phyloP scores from a whole-genome alignment of 1,139 yeast species.

The Yamadazyma conglobata region DNA sequence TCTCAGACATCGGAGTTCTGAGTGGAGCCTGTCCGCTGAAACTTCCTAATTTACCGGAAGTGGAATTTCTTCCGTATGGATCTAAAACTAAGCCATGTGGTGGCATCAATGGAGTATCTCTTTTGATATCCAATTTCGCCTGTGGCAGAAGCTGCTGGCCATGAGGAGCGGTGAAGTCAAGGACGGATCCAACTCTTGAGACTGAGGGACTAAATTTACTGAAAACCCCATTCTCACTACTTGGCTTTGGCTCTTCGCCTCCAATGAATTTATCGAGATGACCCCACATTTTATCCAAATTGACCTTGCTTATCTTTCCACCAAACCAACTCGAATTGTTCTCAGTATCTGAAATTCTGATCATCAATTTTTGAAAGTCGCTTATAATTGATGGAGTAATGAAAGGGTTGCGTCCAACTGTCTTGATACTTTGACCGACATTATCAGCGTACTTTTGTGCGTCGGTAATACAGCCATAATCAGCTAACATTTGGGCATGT shows the following conservation, averaged over 20 bases:
- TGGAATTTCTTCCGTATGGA: neutral
- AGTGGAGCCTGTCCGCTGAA: constrained; percentile 5
- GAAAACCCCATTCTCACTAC: constrained; percentile 53
- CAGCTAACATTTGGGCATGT: constrained; percentile 65
- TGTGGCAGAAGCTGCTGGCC: constrained; percentile 11
- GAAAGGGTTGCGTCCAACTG: constrained; percentile 36
- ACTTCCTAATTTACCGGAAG: constrained; percentile 4
- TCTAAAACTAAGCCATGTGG: neutral
- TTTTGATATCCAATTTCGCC: neutral
- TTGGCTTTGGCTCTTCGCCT: constrained; percentile 63
- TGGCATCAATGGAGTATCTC: constrained; percentile 4
- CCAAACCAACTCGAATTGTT: constrained; percentile 55
- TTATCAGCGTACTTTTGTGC: constrained; percentile 61
- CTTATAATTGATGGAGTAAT: constrained; percentile 32
- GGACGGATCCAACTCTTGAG: constrained; percentile 50
- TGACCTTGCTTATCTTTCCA: constrained; percentile 66
- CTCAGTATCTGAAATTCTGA: constrained; percentile 44
- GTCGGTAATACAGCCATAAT: constrained; percentile 52
- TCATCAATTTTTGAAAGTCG: constrained; percentile 39
- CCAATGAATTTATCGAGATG: constrained; percentile 87
- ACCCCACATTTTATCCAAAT: constrained; percentile 83
- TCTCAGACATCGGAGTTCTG: constrained; percentile 13
- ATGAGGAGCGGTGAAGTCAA: constrained; percentile 33
- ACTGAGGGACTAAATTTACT: constrained; percentile 69
- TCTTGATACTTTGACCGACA: constrained; percentile 43